phyloP scores from a whole-genome alignment of 2,329 filamentous ascomycete genomes.

The Fusarium fracticaudum region DNA sequence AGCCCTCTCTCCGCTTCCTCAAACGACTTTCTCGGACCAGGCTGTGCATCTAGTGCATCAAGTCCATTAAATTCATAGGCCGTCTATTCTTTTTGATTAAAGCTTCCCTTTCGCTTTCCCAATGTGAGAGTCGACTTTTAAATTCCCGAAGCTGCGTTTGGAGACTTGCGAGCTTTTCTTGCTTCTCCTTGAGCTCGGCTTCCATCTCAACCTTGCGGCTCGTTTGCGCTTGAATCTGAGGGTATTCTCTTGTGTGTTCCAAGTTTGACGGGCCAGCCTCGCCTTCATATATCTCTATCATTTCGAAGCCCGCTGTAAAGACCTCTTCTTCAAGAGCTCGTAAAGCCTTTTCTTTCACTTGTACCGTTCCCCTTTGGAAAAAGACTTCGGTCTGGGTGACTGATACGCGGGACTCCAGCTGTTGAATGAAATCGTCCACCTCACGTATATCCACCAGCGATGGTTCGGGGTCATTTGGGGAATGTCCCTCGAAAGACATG shows the following conservation, averaged over 20 bases:
- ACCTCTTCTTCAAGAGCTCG: background rate
- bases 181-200: background rate
- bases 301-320: too few relatives aligned
- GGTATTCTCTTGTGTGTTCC: background rate
- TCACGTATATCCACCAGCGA: background rate
- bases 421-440: background rate
- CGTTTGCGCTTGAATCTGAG: background rate
- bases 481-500: background rate
- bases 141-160: background rate
- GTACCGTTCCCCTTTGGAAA: background rate
- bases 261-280: background rate
- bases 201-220: background rate
- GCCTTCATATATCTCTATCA: background rate
- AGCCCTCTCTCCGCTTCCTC: too few relatives aligned
- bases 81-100: too few relatives aligned
- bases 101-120: background rate
- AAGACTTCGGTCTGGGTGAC: rapidly evolving
- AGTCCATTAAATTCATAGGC: too few relatives aligned
- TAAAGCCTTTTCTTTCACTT: background rate
- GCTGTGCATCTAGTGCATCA: too few relatives aligned
- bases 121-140: background rate
- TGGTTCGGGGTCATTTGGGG: background rate
- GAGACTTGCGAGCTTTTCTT: background rate
- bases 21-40: too few relatives aligned
- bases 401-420: background rate